These are phyloP conservation scores for Phytophthora fragariaefolia DNA, from an alignment of 352 stramenopile species.

Conservation along the genomic window DNA sequence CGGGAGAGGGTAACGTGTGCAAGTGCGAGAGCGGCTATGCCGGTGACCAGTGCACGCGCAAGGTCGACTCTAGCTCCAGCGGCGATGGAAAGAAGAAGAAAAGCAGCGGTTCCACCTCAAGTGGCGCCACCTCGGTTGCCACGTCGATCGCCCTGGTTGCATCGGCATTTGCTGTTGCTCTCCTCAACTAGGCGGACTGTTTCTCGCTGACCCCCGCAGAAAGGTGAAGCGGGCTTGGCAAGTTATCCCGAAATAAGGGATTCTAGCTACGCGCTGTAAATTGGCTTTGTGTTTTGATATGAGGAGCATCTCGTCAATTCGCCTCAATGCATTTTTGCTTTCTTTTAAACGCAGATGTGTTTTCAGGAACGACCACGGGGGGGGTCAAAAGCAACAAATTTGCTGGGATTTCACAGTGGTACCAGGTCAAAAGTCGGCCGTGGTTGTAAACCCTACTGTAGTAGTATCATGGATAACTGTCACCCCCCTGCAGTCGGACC, in stretches of 20 bases:
- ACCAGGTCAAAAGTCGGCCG: too few relatives aligned
- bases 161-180: constrained; percentile 36
- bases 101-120: constrained; percentile 30
- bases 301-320: constrained; percentile 20
- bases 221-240: constrained; percentile 21
- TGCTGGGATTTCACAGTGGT: too few relatives aligned
- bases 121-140: constrained; percentile 32
- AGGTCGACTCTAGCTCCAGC: constrained; percentile 46
- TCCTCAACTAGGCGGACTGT: constrained; percentile 51
- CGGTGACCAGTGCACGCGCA: constrained; percentile 65
- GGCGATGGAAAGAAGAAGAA: constrained; percentile 31
- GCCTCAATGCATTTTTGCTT: constrained; percentile 46
- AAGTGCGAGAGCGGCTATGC: constrained; percentile 63
- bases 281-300: constrained; percentile 30
- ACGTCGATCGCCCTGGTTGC: constrained; percentile 40
- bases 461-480: too few relatives aligned
- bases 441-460: too few relatives aligned
- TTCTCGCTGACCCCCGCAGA: constrained; percentile 4
- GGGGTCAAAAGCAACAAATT: too few relatives aligned
- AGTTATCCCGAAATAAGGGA: background rate
- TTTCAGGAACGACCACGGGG: too few relatives aligned
- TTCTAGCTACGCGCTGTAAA: constrained; percentile 11
- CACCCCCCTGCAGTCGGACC: too few relatives aligned
- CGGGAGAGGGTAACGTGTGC: constrained; percentile 45
- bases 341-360: constrained; percentile 34